Evolutionary conservation across 2,329 filamentous ascomycete genomes (phyloP).

Genomic region (Pseudopyricularia cyperi): DNA sequence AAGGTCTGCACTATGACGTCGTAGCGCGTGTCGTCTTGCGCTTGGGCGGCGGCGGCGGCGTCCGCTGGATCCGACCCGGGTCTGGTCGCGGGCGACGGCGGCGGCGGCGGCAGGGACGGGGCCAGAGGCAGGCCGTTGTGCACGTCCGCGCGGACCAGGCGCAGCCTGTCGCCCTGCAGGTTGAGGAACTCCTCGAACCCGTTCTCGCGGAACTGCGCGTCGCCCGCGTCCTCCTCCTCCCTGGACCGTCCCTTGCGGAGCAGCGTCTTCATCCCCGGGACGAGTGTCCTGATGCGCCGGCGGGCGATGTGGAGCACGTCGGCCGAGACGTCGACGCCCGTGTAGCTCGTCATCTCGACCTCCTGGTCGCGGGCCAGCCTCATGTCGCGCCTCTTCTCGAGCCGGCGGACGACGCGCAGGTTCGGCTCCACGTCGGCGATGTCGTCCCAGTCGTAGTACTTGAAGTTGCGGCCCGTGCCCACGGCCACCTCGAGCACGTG

Average conservation of each 20-base stretch:
- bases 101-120: background rate
- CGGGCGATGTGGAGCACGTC: constrained; percentile 48
- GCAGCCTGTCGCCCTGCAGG: constrained; percentile 9
- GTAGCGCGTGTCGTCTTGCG: constrained; percentile 26
- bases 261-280: constrained; percentile 28
- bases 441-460: constrained; percentile 43
- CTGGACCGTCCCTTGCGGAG: constrained; percentile 6
- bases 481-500: constrained; percentile 51
- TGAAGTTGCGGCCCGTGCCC: constrained; percentile 48
- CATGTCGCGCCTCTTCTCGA: constrained; percentile 1
- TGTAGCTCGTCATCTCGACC: constrained; percentile 36
- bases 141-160: constrained; percentile 8
- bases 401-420: constrained; percentile 1
- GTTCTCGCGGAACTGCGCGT: background rate
- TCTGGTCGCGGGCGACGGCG: too few relatives aligned
- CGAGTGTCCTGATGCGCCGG: constrained; percentile 30
- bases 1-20: constrained; percentile 54
- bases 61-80: background rate
- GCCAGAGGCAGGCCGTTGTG: constrained; percentile 1
- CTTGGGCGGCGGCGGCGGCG: constrained; percentile 6
- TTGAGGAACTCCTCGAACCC: constrained; percentile 7
- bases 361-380: constrained; percentile 3
- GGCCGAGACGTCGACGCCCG: constrained; percentile 46
- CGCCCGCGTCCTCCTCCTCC: background rate
- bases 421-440: constrained; percentile 12